Conservation (phyloP, 129 eudicot species). For the Artemisia annua region DNA sequence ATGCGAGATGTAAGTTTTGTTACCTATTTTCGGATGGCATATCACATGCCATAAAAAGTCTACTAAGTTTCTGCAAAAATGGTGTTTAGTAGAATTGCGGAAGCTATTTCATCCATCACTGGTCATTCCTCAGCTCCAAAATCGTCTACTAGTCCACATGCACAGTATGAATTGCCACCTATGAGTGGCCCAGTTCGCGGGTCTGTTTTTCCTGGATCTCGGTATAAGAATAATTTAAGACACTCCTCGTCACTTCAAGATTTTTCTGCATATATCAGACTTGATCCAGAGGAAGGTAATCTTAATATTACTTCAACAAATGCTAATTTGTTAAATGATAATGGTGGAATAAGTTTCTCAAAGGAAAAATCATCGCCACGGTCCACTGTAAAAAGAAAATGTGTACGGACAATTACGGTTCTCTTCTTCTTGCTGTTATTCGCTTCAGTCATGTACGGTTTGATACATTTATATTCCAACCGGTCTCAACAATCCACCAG, state of each 20-base stretch:
- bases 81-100: conserved; percentile 63
- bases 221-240: conserved; percentile 58
- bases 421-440: conserved; percentile 57
- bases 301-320: conserved; percentile 32
- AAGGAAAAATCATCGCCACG: conserved; percentile 63
- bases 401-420: conserved; percentile 47
- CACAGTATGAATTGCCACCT: conserved; percentile 67
- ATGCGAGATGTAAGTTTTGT: conserved; percentile 21
- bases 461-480: conserved; percentile 47
- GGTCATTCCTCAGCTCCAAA: conserved; percentile 50
- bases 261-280: conserved; percentile 59
- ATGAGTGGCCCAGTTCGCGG: conserved; percentile 49
- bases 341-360: conserved; percentile 57
- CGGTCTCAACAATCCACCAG: conserved; percentile 62
- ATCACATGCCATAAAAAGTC: conserved; percentile 17
- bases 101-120: conserved; percentile 52
- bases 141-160: conserved; percentile 41
- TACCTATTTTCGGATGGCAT: conserved; percentile 27
- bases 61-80: conserved; percentile 35
- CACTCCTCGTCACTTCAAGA: conserved; percentile 92
- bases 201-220: conserved; percentile 40
- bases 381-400: conserved; percentile 49
- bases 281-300: conserved; percentile 72
- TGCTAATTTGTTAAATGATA: conserved; percentile 46
- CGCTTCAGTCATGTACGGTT: conserved; percentile 42